Percentiles rank a stretch among this genome's conserved stretches.
Evolutionary conservation across 164 flowering plant genomes (phyloP).

Genomic region (Amborella trichopoda): DNA sequence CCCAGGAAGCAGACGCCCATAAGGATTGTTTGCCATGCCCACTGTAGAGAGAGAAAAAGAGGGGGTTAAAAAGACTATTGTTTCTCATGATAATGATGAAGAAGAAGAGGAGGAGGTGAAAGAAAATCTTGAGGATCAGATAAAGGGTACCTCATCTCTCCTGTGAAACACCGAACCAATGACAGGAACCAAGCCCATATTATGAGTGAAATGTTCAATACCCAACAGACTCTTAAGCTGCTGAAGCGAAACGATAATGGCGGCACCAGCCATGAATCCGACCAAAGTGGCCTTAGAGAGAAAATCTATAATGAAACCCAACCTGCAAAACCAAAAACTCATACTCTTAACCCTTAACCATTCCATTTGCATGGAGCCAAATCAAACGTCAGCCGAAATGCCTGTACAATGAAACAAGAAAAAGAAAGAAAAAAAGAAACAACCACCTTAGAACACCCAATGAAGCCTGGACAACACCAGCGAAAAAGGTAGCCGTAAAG

Average conservation of each 20-base stretch:
- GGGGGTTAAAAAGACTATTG: neutral
- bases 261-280: conserved; percentile 99
- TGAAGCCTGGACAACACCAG: conserved; percentile 86
- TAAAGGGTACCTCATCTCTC: conserved; percentile 42
- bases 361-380: neutral
- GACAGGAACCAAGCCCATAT: conserved; percentile 79
- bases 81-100: too few relatives aligned
- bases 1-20: conserved; percentile 79
- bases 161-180: conserved; percentile 63
- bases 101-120: neutral
- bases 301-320: conserved; percentile 89
- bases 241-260: conserved; percentile 87
- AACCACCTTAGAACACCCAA: conserved; percentile 66
- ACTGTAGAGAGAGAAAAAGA: conserved; percentile 33
- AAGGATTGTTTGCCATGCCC: conserved; percentile 95
- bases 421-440: neutral
- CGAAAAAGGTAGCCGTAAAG: conserved; percentile 78
- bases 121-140: neutral
- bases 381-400: too few relatives aligned
- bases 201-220: conserved; percentile 66
- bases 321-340: conserved; percentile 33
- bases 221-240: conserved; percentile 88
- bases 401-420: too few relatives aligned
- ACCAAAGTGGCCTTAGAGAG: conserved; percentile 79
- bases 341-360: too few relatives aligned